Conservation (phyloP, 2,329 filamentous ascomycete species). For the Aureobasidium sp. region DNA sequence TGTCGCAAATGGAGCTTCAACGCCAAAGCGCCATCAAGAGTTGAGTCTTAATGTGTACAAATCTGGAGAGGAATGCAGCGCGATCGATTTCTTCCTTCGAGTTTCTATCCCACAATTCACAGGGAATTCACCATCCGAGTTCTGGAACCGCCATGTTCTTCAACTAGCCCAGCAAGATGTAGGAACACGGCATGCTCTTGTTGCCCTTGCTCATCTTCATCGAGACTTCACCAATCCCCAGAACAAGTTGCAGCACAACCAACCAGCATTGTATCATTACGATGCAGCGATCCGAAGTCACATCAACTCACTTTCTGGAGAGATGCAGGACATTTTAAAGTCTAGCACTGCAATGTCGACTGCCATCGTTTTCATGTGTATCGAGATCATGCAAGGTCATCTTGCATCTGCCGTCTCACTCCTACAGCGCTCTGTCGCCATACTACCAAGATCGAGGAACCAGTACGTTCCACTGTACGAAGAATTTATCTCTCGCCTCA, state of each 20-base stretch:
- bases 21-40: not conserved
- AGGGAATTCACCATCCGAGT: not conserved
- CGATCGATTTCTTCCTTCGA: slow-evolving; percentile 1
- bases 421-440: not conserved
- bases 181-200: not conserved
- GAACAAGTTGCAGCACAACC: not conserved
- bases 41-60: not conserved
- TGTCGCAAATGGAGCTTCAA: not conserved
- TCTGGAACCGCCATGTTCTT: not conserved
- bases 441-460: not conserved
- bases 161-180: not conserved
- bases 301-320: not conserved
- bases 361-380: slow-evolving; percentile 1
- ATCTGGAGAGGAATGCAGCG: not conserved
- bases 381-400: slow-evolving; percentile 7
- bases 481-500: not conserved
- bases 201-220: not conserved
- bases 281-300: not conserved
- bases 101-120: slow-evolving; percentile 1
- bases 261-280: not conserved
- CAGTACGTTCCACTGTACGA: not conserved
- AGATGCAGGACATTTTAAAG: not conserved
- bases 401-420: not conserved
- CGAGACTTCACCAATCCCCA: not conserved
- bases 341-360: not conserved